Conservation (phyloP, 768 basidiomycete genomes). For the Termitomyces sp. region DNA sequence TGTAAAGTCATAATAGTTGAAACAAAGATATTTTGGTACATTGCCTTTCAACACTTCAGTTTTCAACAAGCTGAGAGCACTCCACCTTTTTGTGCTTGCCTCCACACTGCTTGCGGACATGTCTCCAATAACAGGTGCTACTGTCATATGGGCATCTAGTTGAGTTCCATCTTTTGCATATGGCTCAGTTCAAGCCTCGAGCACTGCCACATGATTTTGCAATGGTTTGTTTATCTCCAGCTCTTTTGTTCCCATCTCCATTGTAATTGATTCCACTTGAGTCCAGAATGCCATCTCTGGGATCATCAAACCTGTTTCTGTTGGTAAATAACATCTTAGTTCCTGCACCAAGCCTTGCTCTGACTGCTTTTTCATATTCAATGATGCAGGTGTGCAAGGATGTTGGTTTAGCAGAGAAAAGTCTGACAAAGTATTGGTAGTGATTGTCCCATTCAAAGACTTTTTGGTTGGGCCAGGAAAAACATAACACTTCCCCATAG, state of each 20-base stretch:
- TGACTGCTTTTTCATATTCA: background rate
- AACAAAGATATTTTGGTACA: too few species aligned
- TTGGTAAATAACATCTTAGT: background rate
- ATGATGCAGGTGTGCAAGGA: background rate
- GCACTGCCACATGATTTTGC: background rate
- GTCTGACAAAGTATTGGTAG: background rate
- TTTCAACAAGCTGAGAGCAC: background rate
- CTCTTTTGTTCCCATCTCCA: background rate
- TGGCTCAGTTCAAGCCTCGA: too few species aligned
- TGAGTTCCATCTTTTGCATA: background rate
- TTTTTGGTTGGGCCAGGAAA: background rate
- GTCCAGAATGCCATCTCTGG: background rate
- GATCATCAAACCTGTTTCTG: background rate
- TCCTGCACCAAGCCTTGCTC: background rate
- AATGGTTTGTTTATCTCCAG: background rate
- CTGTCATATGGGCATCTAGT: background rate
- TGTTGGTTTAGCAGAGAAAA: background rate
- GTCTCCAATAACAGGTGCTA: background rate
- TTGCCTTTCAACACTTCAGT: too few species aligned
- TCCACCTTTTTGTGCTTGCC: background rate
- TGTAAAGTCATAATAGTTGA: too few species aligned
- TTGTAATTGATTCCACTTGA: background rate
- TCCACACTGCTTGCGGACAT: background rate
- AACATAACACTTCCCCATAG: background rate
- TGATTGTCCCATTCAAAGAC: background rate